These are phyloP conservation scores for Gossypium arboreum DNA, from an alignment of 345 rosid species.

Conservation along the genomic window DNA sequence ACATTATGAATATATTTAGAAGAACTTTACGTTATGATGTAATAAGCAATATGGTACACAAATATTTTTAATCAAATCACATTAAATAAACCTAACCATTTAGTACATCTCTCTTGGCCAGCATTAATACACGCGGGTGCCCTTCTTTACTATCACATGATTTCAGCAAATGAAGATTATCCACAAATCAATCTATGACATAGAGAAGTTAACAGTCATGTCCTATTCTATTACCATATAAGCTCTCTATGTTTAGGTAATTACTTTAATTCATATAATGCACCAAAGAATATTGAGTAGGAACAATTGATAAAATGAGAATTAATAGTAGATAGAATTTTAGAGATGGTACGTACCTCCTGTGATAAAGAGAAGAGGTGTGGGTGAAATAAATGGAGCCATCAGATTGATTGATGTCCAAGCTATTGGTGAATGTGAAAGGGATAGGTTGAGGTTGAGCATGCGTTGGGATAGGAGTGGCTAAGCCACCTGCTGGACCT, in stretches of 20 bases:
- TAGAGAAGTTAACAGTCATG: not conserved
- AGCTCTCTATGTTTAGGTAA: no score
- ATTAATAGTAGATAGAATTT: not conserved
- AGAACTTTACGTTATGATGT: no score
- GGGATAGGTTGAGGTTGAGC: conserved; percentile 42
- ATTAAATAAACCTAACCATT: no score
- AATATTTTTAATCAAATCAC: no score
- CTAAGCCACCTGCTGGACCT: conserved; percentile 68
- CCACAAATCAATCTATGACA: not conserved
- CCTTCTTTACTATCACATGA: not conserved
- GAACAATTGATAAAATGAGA: no score
- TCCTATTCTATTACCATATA: no score
- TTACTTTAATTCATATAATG: not conserved
- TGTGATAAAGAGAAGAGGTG: conserved; percentile 55
- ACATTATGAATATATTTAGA: no score
- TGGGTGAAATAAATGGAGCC: conserved; percentile 70
- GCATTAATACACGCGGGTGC: not conserved
- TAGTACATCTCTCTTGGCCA: not conserved
- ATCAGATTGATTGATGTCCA: conserved; percentile 53
- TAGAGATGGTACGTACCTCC: conserved; percentile 38
- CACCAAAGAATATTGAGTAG: no score
- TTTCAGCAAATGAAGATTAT: not conserved
- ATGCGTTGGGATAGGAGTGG: conserved; percentile 41
- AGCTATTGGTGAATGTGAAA: conserved; percentile 44
- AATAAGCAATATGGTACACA: no score